Evolutionary conservation across 192 early-diverging fungal species (phyloP).

Genomic region (Coemansia sp.): DNA sequence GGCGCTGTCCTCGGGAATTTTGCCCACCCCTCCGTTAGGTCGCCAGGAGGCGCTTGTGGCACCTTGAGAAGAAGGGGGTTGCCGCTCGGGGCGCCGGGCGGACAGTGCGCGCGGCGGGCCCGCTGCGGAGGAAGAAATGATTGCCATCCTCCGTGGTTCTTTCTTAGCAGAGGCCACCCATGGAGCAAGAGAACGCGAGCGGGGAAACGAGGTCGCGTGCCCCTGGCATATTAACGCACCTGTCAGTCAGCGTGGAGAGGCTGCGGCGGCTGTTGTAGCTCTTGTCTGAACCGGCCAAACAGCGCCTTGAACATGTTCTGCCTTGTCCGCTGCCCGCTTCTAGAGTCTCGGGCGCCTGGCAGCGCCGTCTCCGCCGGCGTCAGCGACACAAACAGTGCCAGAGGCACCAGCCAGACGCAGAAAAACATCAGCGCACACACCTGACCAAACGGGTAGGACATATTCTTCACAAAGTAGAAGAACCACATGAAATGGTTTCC

Average conservation of each 20-base stretch:
- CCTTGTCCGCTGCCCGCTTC: conserved; percentile 2
- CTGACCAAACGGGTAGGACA: conserved; percentile 67
- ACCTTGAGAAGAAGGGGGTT: too few relatives aligned
- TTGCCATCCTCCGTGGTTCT: background rate
- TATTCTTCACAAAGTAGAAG: conserved; percentile 72
- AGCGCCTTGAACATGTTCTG: conserved; percentile 36
- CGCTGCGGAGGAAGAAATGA: background rate
- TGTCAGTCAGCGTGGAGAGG: conserved; percentile 22
- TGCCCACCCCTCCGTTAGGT: too few relatives aligned
- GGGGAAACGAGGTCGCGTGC: background rate
- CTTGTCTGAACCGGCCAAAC: conserved; percentile 10
- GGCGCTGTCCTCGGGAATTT: too few relatives aligned
- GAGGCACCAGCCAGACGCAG: conserved; percentile 91
- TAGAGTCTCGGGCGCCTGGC: conserved; percentile 49
- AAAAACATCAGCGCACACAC: conserved; percentile 91
- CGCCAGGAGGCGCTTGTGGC: too few relatives aligned
- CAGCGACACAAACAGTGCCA: conserved; percentile 87
- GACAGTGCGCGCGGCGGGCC: too few relatives aligned
- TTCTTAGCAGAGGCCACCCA: too few relatives aligned
- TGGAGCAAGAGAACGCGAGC: too few relatives aligned
- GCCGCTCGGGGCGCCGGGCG: too few relatives aligned
- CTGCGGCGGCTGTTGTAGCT: conserved; percentile 14
- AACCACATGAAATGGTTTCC: conserved; percentile 96
- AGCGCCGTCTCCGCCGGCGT: conserved; percentile 40
- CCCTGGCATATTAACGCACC: background rate